Evolutionary conservation across 1,284 basidiomycete species (phyloP).

Genomic region (Cutaneotrichosporon daszewskae): DNA sequence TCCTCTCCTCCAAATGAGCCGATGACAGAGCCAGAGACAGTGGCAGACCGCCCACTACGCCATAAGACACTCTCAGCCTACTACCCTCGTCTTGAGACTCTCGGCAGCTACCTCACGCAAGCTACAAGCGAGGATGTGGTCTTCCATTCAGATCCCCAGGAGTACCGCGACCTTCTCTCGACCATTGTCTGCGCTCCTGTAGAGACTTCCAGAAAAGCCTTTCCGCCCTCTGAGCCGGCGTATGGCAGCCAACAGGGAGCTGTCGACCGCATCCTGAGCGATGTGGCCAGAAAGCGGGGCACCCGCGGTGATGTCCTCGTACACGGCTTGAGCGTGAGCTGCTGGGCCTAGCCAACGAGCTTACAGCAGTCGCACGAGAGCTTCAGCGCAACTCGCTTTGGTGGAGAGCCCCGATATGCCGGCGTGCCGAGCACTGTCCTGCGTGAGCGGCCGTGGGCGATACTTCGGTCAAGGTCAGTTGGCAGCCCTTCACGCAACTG

Average conservation of each 20-base stretch:
- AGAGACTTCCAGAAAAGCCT: neutral
- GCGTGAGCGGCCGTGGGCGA: conserved; percentile 20
- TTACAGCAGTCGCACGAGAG: neutral
- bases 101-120: conserved; percentile 15
- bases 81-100: conserved; percentile 25
- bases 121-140: conserved; percentile 1
- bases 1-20: neutral
- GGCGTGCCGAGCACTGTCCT: conserved; percentile 24
- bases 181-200: conserved; percentile 21
- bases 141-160: conserved; percentile 19
- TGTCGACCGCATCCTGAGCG: conserved; percentile 29
- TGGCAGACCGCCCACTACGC: neutral
- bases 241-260: conserved; percentile 21
- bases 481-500: neutral
- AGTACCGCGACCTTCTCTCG: conserved; percentile 21
- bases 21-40: too few relatives aligned
- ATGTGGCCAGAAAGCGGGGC: conserved; percentile 14
- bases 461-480: conserved; percentile 30
- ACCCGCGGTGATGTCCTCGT: conserved; percentile 21
- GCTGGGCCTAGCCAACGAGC: too few relatives aligned
- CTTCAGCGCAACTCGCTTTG: neutral
- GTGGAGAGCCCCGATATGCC: conserved; percentile 4
- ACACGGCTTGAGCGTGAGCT: too few relatives aligned
- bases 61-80: conserved; percentile 44
- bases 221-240: neutral